phyloP scores from a whole-genome alignment of 495 filamentous ascomycete genomes.

The Penicillium egyptiacum region DNA sequence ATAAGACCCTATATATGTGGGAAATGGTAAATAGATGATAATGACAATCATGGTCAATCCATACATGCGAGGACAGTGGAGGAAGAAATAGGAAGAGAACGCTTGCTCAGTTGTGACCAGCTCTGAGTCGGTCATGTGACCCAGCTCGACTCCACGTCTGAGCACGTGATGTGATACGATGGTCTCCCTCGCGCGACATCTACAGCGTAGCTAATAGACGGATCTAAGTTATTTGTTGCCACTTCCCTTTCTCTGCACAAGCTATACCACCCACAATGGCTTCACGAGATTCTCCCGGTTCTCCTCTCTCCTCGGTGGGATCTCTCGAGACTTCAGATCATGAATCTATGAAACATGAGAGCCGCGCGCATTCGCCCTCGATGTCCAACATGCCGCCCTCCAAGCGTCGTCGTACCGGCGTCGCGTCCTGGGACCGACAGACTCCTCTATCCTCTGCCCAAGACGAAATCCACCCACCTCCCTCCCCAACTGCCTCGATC shows the following conservation, averaged over 20 bases:
- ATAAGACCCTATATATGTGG: background rate
- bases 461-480: slow-evolving; percentile 43
- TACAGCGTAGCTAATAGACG: background rate
- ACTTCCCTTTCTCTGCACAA: background rate
- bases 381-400: slow-evolving; percentile 49
- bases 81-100: background rate
- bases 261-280: slow-evolving; percentile 34
- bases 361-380: slow-evolving; percentile 42
- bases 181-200: slow-evolving; percentile 8
- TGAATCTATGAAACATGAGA: slow-evolving; percentile 49
- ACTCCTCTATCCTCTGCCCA: slow-evolving; percentile 48
- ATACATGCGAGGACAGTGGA: background rate
- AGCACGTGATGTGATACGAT: slow-evolving; percentile 1
- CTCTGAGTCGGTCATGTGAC: background rate
- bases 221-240: background rate
- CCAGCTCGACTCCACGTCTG: background rate
- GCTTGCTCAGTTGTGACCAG: background rate
- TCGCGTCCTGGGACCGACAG: slow-evolving; percentile 50
- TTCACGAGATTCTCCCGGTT: slow-evolving; percentile 45
- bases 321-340: slow-evolving; percentile 49
- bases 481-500: slow-evolving; percentile 57
- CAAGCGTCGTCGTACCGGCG: slow-evolving; percentile 53
- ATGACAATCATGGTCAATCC: background rate
- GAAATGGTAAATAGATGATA: background rate
- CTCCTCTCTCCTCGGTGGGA: slow-evolving; percentile 53